Conservation (phyloP, 345 rosid species). For the Isatis tinctoria region DNA sequence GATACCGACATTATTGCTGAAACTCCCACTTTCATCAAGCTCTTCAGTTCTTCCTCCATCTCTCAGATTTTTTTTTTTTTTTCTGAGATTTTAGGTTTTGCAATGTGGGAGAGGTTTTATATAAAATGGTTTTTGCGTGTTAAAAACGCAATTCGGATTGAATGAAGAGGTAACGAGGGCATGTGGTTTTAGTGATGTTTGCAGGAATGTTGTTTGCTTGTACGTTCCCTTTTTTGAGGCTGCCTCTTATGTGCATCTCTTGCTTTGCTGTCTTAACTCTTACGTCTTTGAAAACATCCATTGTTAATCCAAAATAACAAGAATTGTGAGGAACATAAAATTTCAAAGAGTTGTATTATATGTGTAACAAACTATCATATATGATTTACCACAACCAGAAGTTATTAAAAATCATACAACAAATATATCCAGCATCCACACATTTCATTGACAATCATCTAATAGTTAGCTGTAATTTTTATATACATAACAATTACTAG, state of each 20-base stretch:
- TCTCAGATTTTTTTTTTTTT: not conserved
- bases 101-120: not conserved
- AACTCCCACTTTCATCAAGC: not conserved
- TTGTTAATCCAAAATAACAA: no score
- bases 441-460: no score
- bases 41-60: not conserved
- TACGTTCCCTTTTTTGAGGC: not conserved
- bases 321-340: no score
- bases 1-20: not conserved
- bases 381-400: no score
- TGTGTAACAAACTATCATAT: no score
- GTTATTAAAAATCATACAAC: no score
- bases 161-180: not conserved
- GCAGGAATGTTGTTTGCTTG: not conserved
- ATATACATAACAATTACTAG: no score
- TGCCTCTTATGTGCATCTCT: not conserved
- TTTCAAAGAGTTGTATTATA: no score
- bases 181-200: not conserved
- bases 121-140: not conserved
- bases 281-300: not conserved
- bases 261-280: not conserved
- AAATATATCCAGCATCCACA: no score
- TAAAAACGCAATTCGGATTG: not conserved
- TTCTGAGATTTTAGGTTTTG: not conserved
- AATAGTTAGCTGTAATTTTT: no score